Evolutionary conservation across 805 yeast genomes (phyloP).

Genomic region (Kluyveromyces siamensis): DNA sequence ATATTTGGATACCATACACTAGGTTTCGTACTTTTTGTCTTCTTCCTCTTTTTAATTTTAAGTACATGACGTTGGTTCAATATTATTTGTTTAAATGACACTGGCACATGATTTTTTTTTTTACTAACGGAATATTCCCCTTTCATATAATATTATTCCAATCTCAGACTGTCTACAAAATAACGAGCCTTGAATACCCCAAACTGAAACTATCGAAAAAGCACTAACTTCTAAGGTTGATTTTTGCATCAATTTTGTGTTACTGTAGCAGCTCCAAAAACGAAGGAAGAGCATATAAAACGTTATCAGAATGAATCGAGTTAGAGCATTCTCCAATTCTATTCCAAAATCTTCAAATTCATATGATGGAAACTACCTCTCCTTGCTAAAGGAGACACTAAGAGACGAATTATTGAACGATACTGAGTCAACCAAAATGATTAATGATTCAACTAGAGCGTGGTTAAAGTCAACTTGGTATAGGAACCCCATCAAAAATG

Average conservation of each 20-base stretch:
- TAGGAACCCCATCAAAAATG: background rate
- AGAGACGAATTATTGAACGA: background rate
- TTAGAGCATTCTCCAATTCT: background rate
- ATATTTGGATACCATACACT: too few species aligned
- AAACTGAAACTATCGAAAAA: too few species aligned
- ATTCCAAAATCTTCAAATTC: background rate
- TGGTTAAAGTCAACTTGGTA: slow-evolving; percentile 1
- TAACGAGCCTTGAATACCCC: too few species aligned
- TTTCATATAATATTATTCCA: too few species aligned
- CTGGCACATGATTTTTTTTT: too few species aligned
- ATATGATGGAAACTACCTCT: background rate
- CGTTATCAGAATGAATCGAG: background rate
- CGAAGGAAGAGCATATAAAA: too few species aligned
- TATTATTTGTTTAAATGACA: too few species aligned
- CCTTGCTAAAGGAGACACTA: background rate
- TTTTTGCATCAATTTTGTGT: background rate
- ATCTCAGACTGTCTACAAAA: too few species aligned
- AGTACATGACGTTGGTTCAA: too few species aligned
- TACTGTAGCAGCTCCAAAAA: background rate
- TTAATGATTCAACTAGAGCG: slow-evolving; percentile 3
- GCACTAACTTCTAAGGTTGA: background rate
- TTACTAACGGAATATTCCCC: too few species aligned
- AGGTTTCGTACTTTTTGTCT: too few species aligned
- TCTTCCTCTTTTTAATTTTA: too few species aligned
- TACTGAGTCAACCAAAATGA: background rate